phyloP scores from a whole-genome alignment of 768 basidiomycete genomes.

The Botryobasidium botryosum region DNA sequence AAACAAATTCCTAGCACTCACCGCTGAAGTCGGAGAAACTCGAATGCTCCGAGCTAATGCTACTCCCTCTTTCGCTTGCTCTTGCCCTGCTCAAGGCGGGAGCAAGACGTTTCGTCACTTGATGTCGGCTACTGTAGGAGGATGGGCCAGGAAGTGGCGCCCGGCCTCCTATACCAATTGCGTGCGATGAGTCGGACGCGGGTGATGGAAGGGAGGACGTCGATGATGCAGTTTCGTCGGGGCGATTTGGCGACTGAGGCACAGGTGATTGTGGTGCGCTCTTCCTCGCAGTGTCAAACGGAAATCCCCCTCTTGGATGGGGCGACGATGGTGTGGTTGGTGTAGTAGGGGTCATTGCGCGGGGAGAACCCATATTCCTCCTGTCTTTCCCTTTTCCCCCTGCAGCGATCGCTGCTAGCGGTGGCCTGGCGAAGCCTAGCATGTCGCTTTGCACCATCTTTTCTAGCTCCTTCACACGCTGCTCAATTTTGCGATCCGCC shows the following conservation, averaged over 20 bases:
- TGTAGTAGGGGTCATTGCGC: conserved; percentile 20
- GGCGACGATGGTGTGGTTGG: conserved; percentile 21
- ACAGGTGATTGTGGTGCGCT: conserved; percentile 36
- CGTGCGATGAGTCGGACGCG: neutral
- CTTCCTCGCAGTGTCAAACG: conserved; percentile 31
- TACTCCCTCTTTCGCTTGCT: conserved; percentile 32
- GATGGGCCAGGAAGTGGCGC: no score
- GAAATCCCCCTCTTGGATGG: no score
- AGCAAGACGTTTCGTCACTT: no score
- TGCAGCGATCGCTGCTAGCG: neutral
- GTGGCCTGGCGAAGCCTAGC: conserved; percentile 35
- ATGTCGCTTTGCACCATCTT: conserved; percentile 56
- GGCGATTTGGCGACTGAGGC: conserved; percentile 22
- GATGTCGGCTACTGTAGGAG: no score
- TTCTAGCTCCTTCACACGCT: conserved; percentile 52
- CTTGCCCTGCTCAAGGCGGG: neutral
- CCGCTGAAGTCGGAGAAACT: conserved; percentile 81
- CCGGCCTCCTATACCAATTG: neutral
- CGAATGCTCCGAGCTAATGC: conserved; percentile 55
- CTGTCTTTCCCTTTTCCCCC: neutral
- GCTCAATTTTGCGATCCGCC: conserved; percentile 47
- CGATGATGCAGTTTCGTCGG: no score
- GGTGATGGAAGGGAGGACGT: conserved; percentile 4
- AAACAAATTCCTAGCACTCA: conserved; percentile 20
- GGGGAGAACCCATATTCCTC: neutral